phyloP scores from a whole-genome alignment of 23 red algal genomes.

The Gracilaria domingensis region DNA sequence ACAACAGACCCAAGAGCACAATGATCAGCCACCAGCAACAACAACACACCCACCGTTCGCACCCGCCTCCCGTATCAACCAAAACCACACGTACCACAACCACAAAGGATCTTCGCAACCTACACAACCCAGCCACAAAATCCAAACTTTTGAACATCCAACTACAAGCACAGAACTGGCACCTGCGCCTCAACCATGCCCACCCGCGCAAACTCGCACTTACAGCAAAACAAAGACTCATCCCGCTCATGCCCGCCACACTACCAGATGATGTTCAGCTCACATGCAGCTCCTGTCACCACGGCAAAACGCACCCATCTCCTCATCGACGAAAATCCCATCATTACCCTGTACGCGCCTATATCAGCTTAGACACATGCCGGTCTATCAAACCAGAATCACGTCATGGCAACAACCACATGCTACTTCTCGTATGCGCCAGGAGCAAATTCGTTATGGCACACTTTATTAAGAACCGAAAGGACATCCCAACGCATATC shows the following conservation, averaged over 20 bases:
- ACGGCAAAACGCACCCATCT: neutral
- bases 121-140: too few species aligned
- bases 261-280: neutral
- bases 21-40: too few species aligned
- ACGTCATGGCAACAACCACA: neutral
- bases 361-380: too few species aligned
- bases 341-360: too few species aligned
- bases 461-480: neutral
- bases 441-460: neutral
- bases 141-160: too few species aligned
- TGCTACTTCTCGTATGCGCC: neutral
- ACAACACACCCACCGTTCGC: too few species aligned
- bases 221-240: neutral
- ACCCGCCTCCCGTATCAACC: too few species aligned
- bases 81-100: too few species aligned
- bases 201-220: neutral
- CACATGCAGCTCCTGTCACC: slow-evolving; percentile 10
- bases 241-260: neutral
- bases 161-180: neutral
- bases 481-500: slow-evolving; percentile 1
- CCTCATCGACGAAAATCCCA: too few species aligned
- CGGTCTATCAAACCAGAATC: too few species aligned
- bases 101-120: too few species aligned
- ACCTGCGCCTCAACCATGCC: neutral
- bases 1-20: too few species aligned